Evolutionary conservation across 345 rosid genomes (phyloP), one percentile per base, ranked within the genome.

Genomic region (Bruguiera gymnorhiza): DNA sequence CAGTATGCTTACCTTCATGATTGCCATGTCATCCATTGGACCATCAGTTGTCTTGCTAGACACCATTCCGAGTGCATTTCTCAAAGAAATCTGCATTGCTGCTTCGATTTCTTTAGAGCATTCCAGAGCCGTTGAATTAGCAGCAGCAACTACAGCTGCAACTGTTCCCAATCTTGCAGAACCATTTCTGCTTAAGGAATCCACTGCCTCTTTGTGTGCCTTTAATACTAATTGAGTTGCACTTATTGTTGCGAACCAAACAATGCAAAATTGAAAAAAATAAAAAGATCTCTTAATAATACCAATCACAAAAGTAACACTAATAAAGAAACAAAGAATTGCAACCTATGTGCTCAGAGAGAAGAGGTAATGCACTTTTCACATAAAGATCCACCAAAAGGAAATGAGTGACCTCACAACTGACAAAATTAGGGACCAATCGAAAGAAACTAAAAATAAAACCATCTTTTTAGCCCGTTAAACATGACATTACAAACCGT

Each of bases 101-200:
- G 90, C 93, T 85, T 96, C 96, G 71, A 96, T 96, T 80, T 96
- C 99, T 83, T 86, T 96, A 60, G 99, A 90, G 76, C 97, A 86
- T 86, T 90, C 97, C 78, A 66, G 64, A 27, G 99, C 97, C 34
- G 95, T 96, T 73, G 99, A 92, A 88, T 96, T 96, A 30, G 99
- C 99, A 67, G 98, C 97, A 34, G 97, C 94, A 77, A 96, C 98
- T 58, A 92, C 98, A 19, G 98, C 73, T 24, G 99, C 98, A 68
- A 96, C 94, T 0, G 93, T 92, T 65, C 99, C 98, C 65, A 96
- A 76, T 76, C 88, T 92, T 62, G 96, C 77, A 70, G 98, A 85
- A 73, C 98, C 91, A 70, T 82, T 90, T 68, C 98, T 98, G 66
- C 98, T 89, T 60, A 96, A 79, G 70, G 98, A 90, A 81, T 90